phyloP scores from a whole-genome alignment of 225 moss, liverwort and hornwort genomes.

The Physcomitrium patens region DNA sequence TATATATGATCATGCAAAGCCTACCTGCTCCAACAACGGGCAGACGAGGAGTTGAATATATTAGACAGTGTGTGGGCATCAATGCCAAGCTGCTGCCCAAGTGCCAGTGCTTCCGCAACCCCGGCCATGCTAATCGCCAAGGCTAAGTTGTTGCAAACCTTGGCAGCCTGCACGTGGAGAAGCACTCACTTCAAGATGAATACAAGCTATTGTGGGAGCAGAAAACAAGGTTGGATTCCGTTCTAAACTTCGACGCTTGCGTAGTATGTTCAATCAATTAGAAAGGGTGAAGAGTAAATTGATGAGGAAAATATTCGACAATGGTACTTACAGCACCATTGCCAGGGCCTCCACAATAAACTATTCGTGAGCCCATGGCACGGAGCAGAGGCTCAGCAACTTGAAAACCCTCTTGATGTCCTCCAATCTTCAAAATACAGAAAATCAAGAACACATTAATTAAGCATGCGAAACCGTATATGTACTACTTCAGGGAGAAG shows the following conservation, averaged over 20 bases:
- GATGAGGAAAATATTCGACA: background rate
- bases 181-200: background rate
- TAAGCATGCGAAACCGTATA: constrained; percentile 17
- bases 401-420: constrained; percentile 60
- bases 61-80: constrained; percentile 77
- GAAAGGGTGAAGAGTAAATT: background rate
- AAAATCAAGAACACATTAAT: background rate
- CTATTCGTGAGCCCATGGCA: constrained; percentile 81
- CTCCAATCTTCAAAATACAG: constrained; percentile 69
- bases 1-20: background rate
- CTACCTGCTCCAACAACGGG: constrained; percentile 99
- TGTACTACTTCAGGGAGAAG: background rate
- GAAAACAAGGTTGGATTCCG: background rate
- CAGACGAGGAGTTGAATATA: constrained; percentile 88
- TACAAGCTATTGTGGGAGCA: background rate
- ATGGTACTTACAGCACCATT: constrained; percentile 86
- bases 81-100: constrained; percentile 93
- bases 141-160: constrained; percentile 94
- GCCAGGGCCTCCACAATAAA: constrained; percentile 90
- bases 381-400: constrained; percentile 68
- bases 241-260: background rate
- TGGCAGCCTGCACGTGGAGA: constrained; percentile 66
- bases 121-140: constrained; percentile 98
- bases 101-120: constrained; percentile 81
- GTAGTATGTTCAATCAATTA: background rate